Base-by-base conservation (phyloP, 257 asterid species). In the Verbena officinalis region DNA sequence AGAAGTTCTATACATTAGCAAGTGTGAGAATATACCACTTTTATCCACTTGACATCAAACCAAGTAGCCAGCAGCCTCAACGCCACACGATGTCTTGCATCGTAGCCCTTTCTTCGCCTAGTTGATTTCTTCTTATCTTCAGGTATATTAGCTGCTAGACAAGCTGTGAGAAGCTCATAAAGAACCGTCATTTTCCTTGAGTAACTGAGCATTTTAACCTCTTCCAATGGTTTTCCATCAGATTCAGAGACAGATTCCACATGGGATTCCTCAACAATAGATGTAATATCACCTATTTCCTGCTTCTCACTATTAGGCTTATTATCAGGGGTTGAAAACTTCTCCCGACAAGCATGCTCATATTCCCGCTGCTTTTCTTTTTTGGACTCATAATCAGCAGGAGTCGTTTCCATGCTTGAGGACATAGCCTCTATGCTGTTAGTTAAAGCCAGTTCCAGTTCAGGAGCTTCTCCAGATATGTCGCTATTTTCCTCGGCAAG, bases 61-160 rank as follows among this genome's bases (percentile, higher is more conserved):
- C 98, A 91, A 69, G 95, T 80, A 27, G 95, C 83, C 21, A 91
- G 83, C 76, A 91, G 73, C 74, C 96, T 87, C 74, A 91, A 75
- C 23, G 95, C 90, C 60, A 80, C 87, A 16, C 98, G 95, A 76
- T 86, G 91, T 60, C 95, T 80, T 21, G 98, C 94, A 73, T 91
- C 98, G 69, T 86, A 88, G 16, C 96, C 98, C 79, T 73, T 84
- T 67, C 86, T 80, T 65, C 70, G 74, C 55, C 71, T 73, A 53
- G 77, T 77, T 58, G 74, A 48, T 48, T 72, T 78, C 71, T 86
- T 78, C 55, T 59, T 45, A 55, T 78, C 85, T 75, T 72, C 90
- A 56, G 82, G 77, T 63, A 62, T 42, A 78, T 78, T 67, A 49
- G 94, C 86, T 52, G 94, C 86, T 52, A 91, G 81, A 81, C 98